phyloP scores from a whole-genome alignment of 331 rosid species.

The Pyrus hybrid region DNA sequence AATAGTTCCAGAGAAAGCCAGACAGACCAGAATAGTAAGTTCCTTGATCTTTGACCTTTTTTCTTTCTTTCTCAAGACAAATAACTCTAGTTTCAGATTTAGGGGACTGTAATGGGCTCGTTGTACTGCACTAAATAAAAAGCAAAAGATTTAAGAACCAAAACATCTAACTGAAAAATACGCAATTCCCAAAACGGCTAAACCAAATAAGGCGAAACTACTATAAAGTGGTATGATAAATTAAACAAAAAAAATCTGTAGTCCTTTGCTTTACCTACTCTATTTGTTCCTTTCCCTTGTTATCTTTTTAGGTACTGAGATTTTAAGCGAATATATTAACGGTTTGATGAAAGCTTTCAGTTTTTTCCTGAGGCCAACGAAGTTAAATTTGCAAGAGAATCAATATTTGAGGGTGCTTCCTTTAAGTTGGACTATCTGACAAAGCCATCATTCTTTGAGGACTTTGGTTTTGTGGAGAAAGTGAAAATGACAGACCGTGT shows the following conservation, averaged over 20 bases:
- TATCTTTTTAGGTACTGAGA: neutral
- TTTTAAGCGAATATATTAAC: conserved; percentile 16
- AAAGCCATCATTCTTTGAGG: conserved; percentile 90
- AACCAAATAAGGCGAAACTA: neutral
- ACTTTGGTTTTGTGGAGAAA: conserved; percentile 82
- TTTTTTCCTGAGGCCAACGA: conserved; percentile 97
- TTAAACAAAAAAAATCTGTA: neutral
- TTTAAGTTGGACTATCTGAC: conserved; percentile 90
- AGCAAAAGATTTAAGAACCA: neutral
- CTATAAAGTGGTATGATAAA: neutral
- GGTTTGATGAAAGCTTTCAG: conserved; percentile 33
- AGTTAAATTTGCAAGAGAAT: conserved; percentile 76
- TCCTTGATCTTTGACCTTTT: conserved; percentile 9
- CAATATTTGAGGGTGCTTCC: conserved; percentile 69
- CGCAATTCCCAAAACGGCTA: neutral
- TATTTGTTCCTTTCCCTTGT: neutral
- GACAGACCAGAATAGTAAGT: conserved; percentile 72
- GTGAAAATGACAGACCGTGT: conserved; percentile 90
- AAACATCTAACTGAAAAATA: neutral
- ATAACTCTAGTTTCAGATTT: neutral
- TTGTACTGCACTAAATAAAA: neutral
- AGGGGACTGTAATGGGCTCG: neutral
- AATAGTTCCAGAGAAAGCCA: conserved; percentile 50
- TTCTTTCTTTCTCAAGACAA: neutral
- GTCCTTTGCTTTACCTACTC: neutral